Conservation (phyloP, 2,329 filamentous ascomycete species). For the Fusarium austroafricanum region DNA sequence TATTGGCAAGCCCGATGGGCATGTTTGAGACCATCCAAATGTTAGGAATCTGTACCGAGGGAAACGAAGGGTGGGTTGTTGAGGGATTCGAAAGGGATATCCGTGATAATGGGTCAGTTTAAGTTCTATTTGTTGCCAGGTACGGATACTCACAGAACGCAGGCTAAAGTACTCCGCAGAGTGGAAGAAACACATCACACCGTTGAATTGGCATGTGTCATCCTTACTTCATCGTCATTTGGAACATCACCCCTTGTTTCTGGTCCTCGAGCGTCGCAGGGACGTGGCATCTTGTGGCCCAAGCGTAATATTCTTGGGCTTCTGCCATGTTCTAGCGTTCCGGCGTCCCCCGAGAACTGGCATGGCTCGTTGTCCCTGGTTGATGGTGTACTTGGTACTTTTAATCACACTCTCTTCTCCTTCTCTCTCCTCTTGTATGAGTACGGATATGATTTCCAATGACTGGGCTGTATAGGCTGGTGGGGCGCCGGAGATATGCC, state of each 20-base stretch:
- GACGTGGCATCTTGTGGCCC: constrained; percentile 5
- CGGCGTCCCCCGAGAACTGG: not conserved
- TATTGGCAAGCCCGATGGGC: too few relatives aligned
- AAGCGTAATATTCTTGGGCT: not conserved
- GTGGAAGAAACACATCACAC: too few relatives aligned
- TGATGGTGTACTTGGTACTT: too few relatives aligned
- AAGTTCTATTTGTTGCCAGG: not conserved
- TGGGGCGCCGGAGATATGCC: constrained; percentile 27
- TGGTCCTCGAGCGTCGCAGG: not conserved
- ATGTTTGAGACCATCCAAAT: too few relatives aligned
- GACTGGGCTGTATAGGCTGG: constrained; percentile 22
- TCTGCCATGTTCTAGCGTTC: constrained; percentile 20
- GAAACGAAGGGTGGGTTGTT: not conserved
- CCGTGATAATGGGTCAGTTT: not conserved
- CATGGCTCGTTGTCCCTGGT: not conserved
- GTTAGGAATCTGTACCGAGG: too few relatives aligned
- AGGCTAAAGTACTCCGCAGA: too few relatives aligned
- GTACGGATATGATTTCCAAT: not conserved
- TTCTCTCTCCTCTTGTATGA: not conserved
- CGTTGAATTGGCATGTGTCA: not conserved
- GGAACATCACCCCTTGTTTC: constrained; percentile 15
- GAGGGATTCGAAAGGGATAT: not conserved
- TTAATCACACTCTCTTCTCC: not conserved
- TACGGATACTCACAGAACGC: too few relatives aligned
- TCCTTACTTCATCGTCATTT: not conserved